Conservation (phyloP, 2,329 filamentous ascomycete species). For the Colletotrichum sansevieriae region DNA sequence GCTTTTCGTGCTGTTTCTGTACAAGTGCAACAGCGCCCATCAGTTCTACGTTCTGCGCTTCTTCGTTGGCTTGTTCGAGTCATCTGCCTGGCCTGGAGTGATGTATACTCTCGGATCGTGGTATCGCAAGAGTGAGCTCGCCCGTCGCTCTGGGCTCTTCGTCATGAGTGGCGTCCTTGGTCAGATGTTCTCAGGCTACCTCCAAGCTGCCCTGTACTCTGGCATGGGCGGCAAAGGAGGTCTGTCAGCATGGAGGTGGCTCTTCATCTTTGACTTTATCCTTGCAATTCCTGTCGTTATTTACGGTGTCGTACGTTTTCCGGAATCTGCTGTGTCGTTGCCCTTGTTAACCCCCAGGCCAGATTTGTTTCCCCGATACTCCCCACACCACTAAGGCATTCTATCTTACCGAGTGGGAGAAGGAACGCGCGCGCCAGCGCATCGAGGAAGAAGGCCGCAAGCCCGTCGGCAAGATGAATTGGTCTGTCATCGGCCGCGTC, state of each 20-base stretch:
- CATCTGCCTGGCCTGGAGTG: slow-evolving; percentile 67
- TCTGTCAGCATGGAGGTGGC: slow-evolving; percentile 53
- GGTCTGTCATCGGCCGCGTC: slow-evolving; percentile 54
- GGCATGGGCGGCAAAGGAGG: slow-evolving; percentile 52
- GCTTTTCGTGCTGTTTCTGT: slow-evolving; percentile 56
- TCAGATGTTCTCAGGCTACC: slow-evolving; percentile 53
- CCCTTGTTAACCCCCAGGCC: not conserved
- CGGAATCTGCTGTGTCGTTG: accelerated
- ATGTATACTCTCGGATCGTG: slow-evolving; percentile 68
- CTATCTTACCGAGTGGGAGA: slow-evolving; percentile 67
- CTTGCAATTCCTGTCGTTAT: slow-evolving; percentile 54
- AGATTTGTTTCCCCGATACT: slow-evolving; percentile 56
- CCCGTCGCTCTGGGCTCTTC: slow-evolving; percentile 68
- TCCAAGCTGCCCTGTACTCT: slow-evolving; percentile 50
- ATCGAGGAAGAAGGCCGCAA: slow-evolving; percentile 70
- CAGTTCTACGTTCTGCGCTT: slow-evolving; percentile 64
- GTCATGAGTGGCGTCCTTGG: slow-evolving; percentile 68
- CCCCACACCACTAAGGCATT: slow-evolving; percentile 57
- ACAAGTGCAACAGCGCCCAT: slow-evolving; percentile 52
- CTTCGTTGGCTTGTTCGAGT: slow-evolving; percentile 67
- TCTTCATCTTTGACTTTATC: slow-evolving; percentile 56
- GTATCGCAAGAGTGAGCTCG: slow-evolving; percentile 70
- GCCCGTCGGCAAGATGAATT: slow-evolving; percentile 53
- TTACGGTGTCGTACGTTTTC: slow-evolving; percentile 46
- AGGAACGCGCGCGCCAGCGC: slow-evolving; percentile 73